Conservation (phyloP, 2,329 filamentous ascomycete genomes). For the Penicillium sp. region DNA sequence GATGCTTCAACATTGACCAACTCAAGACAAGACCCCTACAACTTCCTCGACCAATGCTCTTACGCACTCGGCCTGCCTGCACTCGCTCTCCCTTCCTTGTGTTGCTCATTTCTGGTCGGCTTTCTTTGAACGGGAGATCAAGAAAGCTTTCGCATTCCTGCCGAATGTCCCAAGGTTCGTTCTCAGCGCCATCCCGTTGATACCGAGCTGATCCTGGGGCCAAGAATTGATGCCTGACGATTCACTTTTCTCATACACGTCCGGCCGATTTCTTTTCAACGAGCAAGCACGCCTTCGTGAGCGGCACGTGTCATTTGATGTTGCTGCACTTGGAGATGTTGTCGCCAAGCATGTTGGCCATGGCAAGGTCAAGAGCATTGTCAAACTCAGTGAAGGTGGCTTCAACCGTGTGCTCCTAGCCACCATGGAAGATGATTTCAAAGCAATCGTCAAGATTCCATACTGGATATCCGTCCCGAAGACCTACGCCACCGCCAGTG, state of each 20-base stretch:
- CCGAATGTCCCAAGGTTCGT: not conserved
- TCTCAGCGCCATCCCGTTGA: not conserved
- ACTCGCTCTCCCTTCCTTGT: not conserved
- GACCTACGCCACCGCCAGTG: conserved; percentile 23
- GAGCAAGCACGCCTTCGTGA: conserved; percentile 13
- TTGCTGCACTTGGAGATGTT: conserved; percentile 9
- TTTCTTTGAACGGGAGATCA: not conserved
- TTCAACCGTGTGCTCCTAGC: conserved; percentile 23
- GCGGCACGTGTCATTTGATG: conserved; percentile 17
- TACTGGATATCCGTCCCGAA: conserved; percentile 21
- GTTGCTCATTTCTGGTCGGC: not conserved
- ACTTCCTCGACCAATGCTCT: not conserved
- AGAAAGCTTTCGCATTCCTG: not conserved
- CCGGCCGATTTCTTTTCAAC: conserved; percentile 20
- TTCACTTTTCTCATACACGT: conserved; percentile 9
- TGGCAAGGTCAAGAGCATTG: conserved; percentile 7
- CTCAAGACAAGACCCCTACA: too few relatives aligned
- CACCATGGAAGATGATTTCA: conserved; percentile 24
- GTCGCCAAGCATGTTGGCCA: conserved; percentile 12
- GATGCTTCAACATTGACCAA: too few relatives aligned
- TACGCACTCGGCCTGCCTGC: not conserved
- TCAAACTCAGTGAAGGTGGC: conserved; percentile 18
- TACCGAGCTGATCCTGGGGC: not conserved
- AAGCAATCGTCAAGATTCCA: conserved; percentile 23
- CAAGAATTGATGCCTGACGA: not conserved